These are phyloP conservation scores for Alternaria gaisen DNA, from an alignment of 2,329 filamentous ascomycete genomes.

Conservation along the genomic window DNA sequence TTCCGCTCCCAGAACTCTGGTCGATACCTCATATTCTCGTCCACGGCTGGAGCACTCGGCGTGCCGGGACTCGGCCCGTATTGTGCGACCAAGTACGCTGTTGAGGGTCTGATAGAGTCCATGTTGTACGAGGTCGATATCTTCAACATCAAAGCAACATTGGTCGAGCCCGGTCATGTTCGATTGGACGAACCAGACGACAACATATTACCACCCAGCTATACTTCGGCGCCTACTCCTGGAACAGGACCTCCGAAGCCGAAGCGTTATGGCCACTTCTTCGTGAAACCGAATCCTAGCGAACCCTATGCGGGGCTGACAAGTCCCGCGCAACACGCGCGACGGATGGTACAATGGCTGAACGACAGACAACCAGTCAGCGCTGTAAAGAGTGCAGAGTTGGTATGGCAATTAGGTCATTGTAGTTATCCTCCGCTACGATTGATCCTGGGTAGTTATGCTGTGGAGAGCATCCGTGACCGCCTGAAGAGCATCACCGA, in stretches of 20 bases:
- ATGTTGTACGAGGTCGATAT: slow-evolving; percentile 94
- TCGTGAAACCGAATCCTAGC: slow-evolving; percentile 80
- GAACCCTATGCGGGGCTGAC: slow-evolving; percentile 80
- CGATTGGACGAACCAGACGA: slow-evolving; percentile 80
- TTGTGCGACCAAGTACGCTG: slow-evolving; percentile 96
- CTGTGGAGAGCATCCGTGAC: slow-evolving; percentile 94
- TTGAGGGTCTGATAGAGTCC: slow-evolving; percentile 93
- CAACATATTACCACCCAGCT: slow-evolving; percentile 38
- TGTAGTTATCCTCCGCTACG: slow-evolving; percentile 92
- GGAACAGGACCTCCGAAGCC: slow-evolving; percentile 55
- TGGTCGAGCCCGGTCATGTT: slow-evolving; percentile 91
- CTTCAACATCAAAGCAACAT: slow-evolving; percentile 91
- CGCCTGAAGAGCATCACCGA: slow-evolving; percentile 89
- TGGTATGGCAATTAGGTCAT: slow-evolving; percentile 93
- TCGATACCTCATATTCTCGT: slow-evolving; percentile 93
- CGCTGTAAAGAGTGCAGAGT: slow-evolving; percentile 88
- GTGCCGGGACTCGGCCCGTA: slow-evolving; percentile 93
- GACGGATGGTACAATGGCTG: slow-evolving; percentile 92
- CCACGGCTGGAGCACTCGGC: slow-evolving; percentile 88
- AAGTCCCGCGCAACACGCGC: slow-evolving; percentile 86
- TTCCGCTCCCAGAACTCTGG: slow-evolving; percentile 79
- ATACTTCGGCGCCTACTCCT: slow-evolving; percentile 42
- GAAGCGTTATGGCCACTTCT: slow-evolving; percentile 89
- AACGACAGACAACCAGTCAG: slow-evolving; percentile 92
- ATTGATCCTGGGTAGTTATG: slow-evolving; percentile 88